Evolutionary conservation across 495 filamentous ascomycete species (phyloP).

Genomic region (Xylaria acuta): DNA sequence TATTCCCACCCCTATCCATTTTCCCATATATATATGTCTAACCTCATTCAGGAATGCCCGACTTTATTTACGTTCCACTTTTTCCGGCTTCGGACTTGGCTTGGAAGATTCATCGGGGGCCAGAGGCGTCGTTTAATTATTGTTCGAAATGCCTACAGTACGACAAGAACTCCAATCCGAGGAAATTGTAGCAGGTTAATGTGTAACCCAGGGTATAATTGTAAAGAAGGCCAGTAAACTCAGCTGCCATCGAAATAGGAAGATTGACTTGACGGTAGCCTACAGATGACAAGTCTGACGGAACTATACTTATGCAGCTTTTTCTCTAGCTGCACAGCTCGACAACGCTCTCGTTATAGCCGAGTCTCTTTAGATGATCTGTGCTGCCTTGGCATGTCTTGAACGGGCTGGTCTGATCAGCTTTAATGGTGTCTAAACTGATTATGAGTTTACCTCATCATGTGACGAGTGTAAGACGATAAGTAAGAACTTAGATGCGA

Average conservation of each 20-base stretch:
- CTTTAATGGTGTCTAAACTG: background rate
- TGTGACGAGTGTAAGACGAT: background rate
- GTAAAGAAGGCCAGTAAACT: background rate
- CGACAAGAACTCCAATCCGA: background rate
- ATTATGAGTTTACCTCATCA: background rate
- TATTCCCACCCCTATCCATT: background rate
- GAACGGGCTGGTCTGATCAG: background rate
- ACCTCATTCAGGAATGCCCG: background rate
- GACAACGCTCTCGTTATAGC: background rate
- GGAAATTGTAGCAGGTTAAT: background rate
- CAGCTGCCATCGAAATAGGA: background rate
- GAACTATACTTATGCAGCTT: background rate
- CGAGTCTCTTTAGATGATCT: no score
- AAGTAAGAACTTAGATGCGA: background rate
- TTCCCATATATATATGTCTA: no score
- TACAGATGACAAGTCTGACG: background rate
- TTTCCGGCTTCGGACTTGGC: background rate
- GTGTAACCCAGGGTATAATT: background rate
- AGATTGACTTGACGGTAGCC: background rate
- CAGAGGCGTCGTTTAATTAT: no score
- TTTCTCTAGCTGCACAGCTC: background rate
- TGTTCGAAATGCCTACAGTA: background rate
- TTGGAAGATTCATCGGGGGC: background rate
- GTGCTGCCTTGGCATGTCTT: no score
- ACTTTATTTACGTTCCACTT: background rate